Evolutionary conservation across 164 flowering plant species (phyloP).

Genomic region (Aristolochia californica): DNA sequence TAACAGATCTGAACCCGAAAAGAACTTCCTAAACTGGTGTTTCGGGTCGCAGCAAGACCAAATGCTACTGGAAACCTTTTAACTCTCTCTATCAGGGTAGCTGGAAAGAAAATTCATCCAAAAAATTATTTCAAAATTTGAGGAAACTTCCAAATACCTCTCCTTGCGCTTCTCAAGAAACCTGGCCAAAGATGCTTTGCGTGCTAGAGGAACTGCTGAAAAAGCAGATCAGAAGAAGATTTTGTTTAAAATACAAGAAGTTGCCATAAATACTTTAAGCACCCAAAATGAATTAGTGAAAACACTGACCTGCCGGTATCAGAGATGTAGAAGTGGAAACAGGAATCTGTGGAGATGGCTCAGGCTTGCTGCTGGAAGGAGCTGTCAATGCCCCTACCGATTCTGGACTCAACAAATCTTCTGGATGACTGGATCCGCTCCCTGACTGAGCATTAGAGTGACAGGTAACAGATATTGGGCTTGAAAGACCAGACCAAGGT

Average conservation of each 20-base stretch:
- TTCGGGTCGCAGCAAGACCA: too few species aligned
- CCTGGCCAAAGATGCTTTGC: slow-evolving; percentile 84
- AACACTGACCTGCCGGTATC: slow-evolving; percentile 45
- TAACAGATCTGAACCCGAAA: too few species aligned
- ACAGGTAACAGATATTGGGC: slow-evolving; percentile 59
- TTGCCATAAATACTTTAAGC: too few species aligned
- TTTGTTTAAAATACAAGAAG: too few species aligned
- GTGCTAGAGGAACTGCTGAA: slow-evolving; percentile 68
- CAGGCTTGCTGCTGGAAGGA: slow-evolving; percentile 32
- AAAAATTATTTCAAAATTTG: too few species aligned
- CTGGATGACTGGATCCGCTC: slow-evolving; percentile 40
- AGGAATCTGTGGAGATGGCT: slow-evolving; percentile 25
- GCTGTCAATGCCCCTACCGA: slow-evolving; percentile 22
- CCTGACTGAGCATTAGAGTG: slow-evolving; percentile 42
- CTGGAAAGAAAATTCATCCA: too few species aligned
- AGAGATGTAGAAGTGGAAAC: slow-evolving; percentile 28
- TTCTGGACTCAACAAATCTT: slow-evolving; percentile 34
- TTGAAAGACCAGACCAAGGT: slow-evolving; percentile 44
- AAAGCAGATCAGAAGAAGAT: slow-evolving; percentile 2
- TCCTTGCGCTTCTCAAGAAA: slow-evolving; percentile 90
- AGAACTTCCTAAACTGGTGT: too few species aligned
- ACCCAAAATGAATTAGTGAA: too few species aligned
- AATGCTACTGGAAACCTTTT: not conserved
- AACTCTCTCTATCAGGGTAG: not conserved
- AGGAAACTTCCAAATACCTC: slow-evolving; percentile 31